These are phyloP conservation scores for Chrysopogon serrulatus DNA, from an alignment of 176 grass and related monocot genomes.

Conservation along the genomic window DNA sequence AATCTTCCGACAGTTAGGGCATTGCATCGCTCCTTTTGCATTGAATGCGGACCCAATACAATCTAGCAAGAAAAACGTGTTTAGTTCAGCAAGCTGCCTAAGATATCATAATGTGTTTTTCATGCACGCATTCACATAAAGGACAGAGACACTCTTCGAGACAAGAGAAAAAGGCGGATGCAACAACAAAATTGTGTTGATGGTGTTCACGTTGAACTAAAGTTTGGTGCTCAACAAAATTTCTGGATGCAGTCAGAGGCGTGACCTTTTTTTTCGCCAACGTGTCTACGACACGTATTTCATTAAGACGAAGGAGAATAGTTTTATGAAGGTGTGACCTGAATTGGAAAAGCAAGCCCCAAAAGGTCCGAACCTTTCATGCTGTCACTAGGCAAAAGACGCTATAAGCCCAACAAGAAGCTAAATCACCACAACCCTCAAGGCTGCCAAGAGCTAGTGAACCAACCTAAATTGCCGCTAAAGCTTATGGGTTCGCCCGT, in stretches of 20 bases:
- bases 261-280: no score
- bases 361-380: neutral
- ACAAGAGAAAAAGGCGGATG: neutral
- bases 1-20: conserved; percentile 87
- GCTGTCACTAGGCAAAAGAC: neutral
- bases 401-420: neutral
- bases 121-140: neutral
- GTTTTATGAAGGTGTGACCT: neutral
- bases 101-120: neutral
- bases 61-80: conserved; percentile 45
- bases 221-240: neutral
- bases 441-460: neutral
- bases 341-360: neutral
- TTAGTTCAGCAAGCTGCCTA: conserved; percentile 21
- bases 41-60: conserved; percentile 99
- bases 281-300: no score
- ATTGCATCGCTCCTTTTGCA: conserved; percentile 92
- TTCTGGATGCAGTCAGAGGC: neutral
- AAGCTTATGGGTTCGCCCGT: neutral
- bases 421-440: neutral
- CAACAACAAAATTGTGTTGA: neutral
- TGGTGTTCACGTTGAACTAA: neutral
- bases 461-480: neutral
- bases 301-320: no score
- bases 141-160: neutral